These are phyloP conservation scores for Epichloe brachyelytri DNA, from an alignment of 2,329 filamentous ascomycete species.

Conservation along the genomic window DNA sequence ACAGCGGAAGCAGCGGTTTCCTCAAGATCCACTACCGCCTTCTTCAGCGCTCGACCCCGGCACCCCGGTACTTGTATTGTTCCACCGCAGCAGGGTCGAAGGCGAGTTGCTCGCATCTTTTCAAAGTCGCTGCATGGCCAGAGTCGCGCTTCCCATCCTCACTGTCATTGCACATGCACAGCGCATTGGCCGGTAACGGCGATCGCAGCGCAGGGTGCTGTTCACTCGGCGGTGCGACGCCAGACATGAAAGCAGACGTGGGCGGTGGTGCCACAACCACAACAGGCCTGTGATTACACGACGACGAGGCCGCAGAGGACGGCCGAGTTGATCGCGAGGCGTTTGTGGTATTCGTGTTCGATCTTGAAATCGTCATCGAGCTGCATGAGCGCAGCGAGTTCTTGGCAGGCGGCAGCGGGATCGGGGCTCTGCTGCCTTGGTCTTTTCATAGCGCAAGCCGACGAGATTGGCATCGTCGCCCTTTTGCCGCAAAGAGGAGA, in stretches of 20 bases:
- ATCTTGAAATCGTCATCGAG: constrained; percentile 9
- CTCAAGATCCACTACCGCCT: neutral
- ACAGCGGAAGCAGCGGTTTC: constrained; percentile 8
- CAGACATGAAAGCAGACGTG: constrained; percentile 12
- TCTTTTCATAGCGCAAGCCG: constrained; percentile 48
- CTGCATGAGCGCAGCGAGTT: constrained; percentile 11
- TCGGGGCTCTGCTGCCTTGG: constrained; percentile 44
- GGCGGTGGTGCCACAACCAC: constrained; percentile 17
- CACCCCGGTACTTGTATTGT: constrained; percentile 6
- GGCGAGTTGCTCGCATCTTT: neutral
- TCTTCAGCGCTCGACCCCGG: constrained; percentile 7
- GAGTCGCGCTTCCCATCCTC: constrained; percentile 43
- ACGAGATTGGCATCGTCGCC: constrained; percentile 37
- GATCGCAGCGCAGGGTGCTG: constrained; percentile 39
- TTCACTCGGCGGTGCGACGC: constrained; percentile 33
- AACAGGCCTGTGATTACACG: constrained; percentile 16
- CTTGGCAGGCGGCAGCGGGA: constrained; percentile 34
- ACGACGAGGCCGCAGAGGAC: constrained; percentile 8
- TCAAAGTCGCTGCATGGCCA: constrained; percentile 22
- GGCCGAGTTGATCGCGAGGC: constrained; percentile 1
- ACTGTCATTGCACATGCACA: constrained; percentile 18
- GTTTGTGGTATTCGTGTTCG: constrained; percentile 11
- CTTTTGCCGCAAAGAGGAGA: constrained; percentile 30
- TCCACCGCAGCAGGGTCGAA: constrained; percentile 1
- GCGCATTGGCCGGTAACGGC: constrained; percentile 10